Conservation (phyloP, 2,329 filamentous ascomycete genomes). For the Aciculosporium take region DNA sequence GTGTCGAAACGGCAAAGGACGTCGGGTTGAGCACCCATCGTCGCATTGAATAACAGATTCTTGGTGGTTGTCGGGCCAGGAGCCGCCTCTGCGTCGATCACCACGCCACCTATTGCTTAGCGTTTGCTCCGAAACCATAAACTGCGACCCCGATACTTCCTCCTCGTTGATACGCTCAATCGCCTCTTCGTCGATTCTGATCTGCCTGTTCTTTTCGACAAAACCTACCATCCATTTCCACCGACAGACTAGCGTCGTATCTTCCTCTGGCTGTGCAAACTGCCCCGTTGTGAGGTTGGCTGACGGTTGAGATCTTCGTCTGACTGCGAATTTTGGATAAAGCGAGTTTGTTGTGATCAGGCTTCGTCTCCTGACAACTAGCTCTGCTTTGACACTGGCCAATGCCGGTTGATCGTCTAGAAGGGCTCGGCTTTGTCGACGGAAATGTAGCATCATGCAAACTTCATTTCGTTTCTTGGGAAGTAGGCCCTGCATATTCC, state of each 20-base stretch:
- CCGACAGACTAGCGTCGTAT: constrained; percentile 31
- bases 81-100: constrained; percentile 16
- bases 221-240: constrained; percentile 27
- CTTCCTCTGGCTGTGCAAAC: not conserved
- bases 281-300: constrained; percentile 12
- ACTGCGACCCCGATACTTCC: constrained; percentile 18
- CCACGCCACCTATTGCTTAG: constrained; percentile 22
- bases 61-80: constrained; percentile 10
- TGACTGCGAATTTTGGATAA: constrained; percentile 25
- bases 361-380: constrained; percentile 25
- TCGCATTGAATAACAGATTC: not conserved
- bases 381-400: constrained; percentile 25
- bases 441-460: constrained; percentile 21
- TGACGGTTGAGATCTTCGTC: constrained; percentile 2
- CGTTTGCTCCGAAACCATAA: constrained; percentile 15
- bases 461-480: constrained; percentile 28
- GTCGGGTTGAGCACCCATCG: not conserved
- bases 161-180: constrained; percentile 18
- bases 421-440: constrained; percentile 21
- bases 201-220: constrained; percentile 9
- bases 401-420: constrained; percentile 20
- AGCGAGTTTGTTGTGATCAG: constrained; percentile 41
- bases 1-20: not conserved
- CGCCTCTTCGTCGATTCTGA: constrained; percentile 21
- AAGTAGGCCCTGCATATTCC: constrained; percentile 22